These are phyloP conservation scores for Plenodomus lindquistii DNA, from an alignment of 2,329 filamentous ascomycete genomes.

Conservation along the genomic window DNA sequence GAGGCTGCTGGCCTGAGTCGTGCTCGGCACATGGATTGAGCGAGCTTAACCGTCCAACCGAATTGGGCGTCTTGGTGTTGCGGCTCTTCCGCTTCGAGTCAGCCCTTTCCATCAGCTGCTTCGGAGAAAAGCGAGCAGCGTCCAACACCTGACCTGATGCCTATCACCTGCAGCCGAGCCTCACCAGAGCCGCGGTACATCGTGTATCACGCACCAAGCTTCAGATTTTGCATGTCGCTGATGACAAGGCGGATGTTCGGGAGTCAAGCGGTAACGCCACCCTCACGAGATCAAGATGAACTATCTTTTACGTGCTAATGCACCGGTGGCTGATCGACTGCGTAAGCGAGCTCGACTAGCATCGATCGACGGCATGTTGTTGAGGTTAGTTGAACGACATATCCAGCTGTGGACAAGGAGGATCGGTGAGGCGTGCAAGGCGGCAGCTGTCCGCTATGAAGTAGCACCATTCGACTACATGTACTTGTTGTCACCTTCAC, in stretches of 20 bases:
- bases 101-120: background rate
- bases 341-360: slow-evolving; percentile 13
- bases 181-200: slow-evolving; percentile 12
- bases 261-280: slow-evolving; percentile 14
- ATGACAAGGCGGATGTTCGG: slow-evolving; percentile 4
- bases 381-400: slow-evolving; percentile 21
- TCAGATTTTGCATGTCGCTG: slow-evolving; percentile 9
- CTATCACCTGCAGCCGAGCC: slow-evolving; percentile 14
- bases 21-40: slow-evolving; percentile 5
- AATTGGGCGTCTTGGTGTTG: slow-evolving; percentile 7
- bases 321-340: slow-evolving; percentile 11
- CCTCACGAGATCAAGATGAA: slow-evolving; percentile 3
- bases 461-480: background rate
- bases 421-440: slow-evolving; percentile 1
- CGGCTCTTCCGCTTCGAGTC: slow-evolving; percentile 7
- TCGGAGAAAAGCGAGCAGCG: background rate
- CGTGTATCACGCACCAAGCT: slow-evolving; percentile 1
- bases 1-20: slow-evolving; percentile 8
- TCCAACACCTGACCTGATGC: background rate
- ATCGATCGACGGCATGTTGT: slow-evolving; percentile 14
- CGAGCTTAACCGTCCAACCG: slow-evolving; percentile 12
- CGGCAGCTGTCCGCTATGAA: background rate
- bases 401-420: background rate
- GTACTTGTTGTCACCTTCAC: background rate
- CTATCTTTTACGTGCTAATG: slow-evolving; percentile 20